Evolutionary conservation across 164 flowering plant genomes (phyloP), one percentile per base, ranked within the genome.

Genomic region (Vitis rupestris): DNA sequence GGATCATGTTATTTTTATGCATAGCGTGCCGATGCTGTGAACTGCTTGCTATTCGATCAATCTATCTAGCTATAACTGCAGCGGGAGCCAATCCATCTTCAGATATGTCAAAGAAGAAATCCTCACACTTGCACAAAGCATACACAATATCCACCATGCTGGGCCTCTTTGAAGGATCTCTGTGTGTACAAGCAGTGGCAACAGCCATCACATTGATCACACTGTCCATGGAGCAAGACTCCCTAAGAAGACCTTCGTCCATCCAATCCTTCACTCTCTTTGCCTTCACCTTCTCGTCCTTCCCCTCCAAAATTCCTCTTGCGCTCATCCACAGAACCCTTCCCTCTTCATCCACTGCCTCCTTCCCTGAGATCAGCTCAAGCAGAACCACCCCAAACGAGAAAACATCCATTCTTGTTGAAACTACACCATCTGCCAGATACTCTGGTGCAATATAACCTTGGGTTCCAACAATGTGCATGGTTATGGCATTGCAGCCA

Each of bases 401-500:
- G 76, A 90, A 94, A 14, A 94, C 90, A 64, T 94, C 98, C 85
- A 90, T 87, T 68, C 83, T 94, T 0, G 92, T 86, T 0, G 97
- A 84, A 6, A 94, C 93, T 15, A 89, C 78, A 29, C 98, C 98
- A 27, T 94, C 93, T 1, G 83, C 69, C 2, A 94, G 73, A 55
- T 92, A 92, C 74, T 94, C 98, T 0, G 98, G 97, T 0, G 98
- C 90, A n/a, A 94, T 86, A 76, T 94, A 94, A n/a, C 98, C 98
- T 65, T 88, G 97, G 1, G 97, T 94, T 13, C 98, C 98, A 14
- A 92, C 94, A 50, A 94, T 87, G 87, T 87, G 89, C 86, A 78
- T 82, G 17, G 98, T 94, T 55, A 94, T 87, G 64, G 97, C 98
- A 60, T 92, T 94, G 85, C 87, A 87, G 12, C 97, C 98, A 0